Evolutionary conservation across 768 basidiomycete species (phyloP).

Genomic region (Lactifluus hygrophoroides): DNA sequence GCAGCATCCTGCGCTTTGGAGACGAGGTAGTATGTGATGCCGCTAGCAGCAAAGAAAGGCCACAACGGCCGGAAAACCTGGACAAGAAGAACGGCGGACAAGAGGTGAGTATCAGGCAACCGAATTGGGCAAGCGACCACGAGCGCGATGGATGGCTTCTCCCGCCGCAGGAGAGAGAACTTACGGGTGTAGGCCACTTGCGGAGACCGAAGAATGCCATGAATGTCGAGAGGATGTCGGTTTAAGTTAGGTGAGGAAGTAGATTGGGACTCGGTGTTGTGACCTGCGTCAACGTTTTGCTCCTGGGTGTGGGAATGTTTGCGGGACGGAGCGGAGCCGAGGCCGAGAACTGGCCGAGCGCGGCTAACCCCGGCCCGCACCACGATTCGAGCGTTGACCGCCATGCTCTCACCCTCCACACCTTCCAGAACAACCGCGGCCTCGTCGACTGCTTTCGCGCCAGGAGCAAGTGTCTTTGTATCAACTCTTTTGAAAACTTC

Average conservation of each 20-base stretch:
- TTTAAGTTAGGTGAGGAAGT: background rate
- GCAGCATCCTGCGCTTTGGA: conserved; percentile 57
- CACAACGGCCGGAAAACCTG: conserved; percentile 70
- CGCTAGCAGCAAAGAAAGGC: conserved; percentile 67
- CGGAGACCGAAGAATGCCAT: conserved; percentile 77
- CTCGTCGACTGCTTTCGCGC: conserved; percentile 7
- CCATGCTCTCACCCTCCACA: conserved; percentile 1
- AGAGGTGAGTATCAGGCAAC: background rate
- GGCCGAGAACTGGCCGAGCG: background rate
- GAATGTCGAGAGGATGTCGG: background rate
- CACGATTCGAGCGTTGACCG: background rate
- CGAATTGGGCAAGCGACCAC: background rate
- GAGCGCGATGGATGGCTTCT: background rate
- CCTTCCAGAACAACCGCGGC: conserved; percentile 1
- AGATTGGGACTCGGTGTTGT: background rate
- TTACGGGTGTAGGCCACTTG: conserved; percentile 72
- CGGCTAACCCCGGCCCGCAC: conserved; percentile 3
- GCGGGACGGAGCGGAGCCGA: background rate
- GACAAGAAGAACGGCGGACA: conserved; percentile 2
- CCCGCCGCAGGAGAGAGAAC: conserved; percentile 27
- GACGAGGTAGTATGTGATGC: conserved; percentile 59
- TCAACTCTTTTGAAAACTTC: background rate
- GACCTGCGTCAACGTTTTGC: background rate
- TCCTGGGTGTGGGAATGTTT: conserved; percentile 4
- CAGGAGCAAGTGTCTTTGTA: background rate